phyloP scores from a whole-genome alignment of 306 rosid genomes.

The Cicer judaicum region DNA sequence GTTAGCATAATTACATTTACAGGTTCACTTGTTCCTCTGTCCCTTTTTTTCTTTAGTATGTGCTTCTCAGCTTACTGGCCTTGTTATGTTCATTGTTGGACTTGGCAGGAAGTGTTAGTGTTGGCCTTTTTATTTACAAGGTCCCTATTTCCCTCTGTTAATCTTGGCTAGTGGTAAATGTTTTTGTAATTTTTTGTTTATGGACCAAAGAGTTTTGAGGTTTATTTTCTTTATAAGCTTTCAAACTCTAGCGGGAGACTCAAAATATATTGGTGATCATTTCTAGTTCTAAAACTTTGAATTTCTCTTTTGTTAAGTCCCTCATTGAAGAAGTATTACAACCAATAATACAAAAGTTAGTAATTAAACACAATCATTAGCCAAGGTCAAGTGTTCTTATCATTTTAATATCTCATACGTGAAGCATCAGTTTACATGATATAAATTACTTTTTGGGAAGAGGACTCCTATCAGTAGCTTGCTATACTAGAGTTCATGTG shows the following conservation, averaged over 20 bases:
- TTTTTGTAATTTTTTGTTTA: no score
- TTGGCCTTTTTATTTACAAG: no score
- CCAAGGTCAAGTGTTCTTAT: neutral
- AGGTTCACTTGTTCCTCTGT: neutral
- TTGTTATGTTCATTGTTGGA: slow-evolving; percentile 16
- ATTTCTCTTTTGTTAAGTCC: neutral
- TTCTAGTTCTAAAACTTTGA: neutral
- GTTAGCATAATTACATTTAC: slow-evolving; percentile 1
- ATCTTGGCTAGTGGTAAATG: no score
- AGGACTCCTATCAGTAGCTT: no score
- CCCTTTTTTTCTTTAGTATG: neutral
- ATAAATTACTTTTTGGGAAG: no score
- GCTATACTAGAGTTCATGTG: no score
- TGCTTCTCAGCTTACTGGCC: neutral
- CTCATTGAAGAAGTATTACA: neutral
- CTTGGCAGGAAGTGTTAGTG: no score
- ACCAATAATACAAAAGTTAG: neutral
- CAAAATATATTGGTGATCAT: neutral
- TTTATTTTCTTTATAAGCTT: no score
- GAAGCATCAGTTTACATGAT: neutral
- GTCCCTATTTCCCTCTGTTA: no score
- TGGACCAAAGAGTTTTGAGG: no score
- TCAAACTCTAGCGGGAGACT: neutral
- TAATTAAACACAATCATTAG: neutral
- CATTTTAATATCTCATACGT: neutral